Base-by-base conservation (phyloP, 2,329 filamentous ascomycete genomes). In the Cadophora sp. region DNA sequence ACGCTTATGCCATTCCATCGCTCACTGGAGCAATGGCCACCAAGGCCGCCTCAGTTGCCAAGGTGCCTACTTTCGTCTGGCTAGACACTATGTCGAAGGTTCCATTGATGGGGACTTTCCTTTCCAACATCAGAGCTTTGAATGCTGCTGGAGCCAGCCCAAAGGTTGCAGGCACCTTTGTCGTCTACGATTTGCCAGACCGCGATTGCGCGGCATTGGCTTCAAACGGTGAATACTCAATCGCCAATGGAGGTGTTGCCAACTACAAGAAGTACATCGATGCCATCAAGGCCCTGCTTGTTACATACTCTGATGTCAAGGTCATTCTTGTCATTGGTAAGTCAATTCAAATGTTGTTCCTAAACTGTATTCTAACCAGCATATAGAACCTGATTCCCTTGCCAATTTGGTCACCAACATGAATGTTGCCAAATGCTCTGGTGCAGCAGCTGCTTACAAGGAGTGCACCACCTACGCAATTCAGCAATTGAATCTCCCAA, bases 181-280 rank as follows among this genome's bases (percentile, higher is more conserved):
- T 90, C 64, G 84, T 89, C 63, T 89, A 89, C 76, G 84, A 89
- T 75, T 79, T 89, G 14, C 87, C 87, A 53, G 86, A 88, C 72
- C 84, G 87, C 75, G 87, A 89, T 75, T 89, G 87, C 73, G 83
- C 87, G 16, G 87, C 87, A 59, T 80, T 85, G 72, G 87, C 87
- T 16, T 89, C 87, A 69, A 89, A 89, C 73, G 87, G 87, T 67
- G 87, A 89, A 76, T 83, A 87, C 55, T 78, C 81, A 22, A 84
- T 88, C 66, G 85, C 83, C 66, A 77, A 88, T 65, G 77, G 63
- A 53, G 75, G 84, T 22, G 77, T 81, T 39, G 80, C 78, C 45
- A 81, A 83, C 39, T 86, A 86, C 78, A 83, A 84, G 74, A 78
- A 80, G 24, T 86, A 86, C 71, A 84, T 86, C 67, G 83, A 85